Evolutionary conservation across 2,329 filamentous ascomycete genomes (phyloP).

Genomic region (Penicillium occitanis): DNA sequence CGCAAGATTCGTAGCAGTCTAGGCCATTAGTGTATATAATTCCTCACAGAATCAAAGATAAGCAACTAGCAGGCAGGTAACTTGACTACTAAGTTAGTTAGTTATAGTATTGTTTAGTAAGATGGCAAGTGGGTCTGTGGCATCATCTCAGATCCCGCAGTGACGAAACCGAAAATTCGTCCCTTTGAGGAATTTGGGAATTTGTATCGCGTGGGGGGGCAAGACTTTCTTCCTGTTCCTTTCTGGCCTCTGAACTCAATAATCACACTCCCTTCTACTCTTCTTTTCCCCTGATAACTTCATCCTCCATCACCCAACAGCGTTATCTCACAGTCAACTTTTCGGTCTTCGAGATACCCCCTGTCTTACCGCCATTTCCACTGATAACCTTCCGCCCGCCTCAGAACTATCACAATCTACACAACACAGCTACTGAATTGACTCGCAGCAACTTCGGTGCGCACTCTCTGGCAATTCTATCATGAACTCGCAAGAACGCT

Average conservation of each 20-base stretch:
- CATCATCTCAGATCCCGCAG: constrained; percentile 16
- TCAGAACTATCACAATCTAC: not conserved
- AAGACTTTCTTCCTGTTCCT: not conserved
- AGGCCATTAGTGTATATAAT: not conserved
- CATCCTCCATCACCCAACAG: not conserved
- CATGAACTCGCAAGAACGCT: constrained; percentile 44
- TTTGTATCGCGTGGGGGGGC: not conserved
- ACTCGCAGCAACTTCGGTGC: not conserved
- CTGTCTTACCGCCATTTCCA: constrained; percentile 11
- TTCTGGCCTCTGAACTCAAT: not conserved
- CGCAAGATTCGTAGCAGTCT: not conserved
- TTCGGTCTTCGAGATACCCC: not conserved
- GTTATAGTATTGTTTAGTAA: too few species aligned
- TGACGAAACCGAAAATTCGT: constrained; percentile 14
- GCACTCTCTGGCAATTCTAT: constrained; percentile 20
- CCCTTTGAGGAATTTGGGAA: not conserved
- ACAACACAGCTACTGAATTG: not conserved
- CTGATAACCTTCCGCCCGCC: not conserved
- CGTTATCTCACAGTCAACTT: not conserved
- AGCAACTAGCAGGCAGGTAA: too few species aligned
- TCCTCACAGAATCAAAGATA: not conserved
- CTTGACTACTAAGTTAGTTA: too few species aligned
- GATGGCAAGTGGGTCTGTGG: constrained; percentile 4
- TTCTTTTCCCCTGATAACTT: not conserved
- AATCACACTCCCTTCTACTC: not conserved